Conservation (phyloP, 1,284 basidiomycete species). For the Inonotus obliquus region DNA sequence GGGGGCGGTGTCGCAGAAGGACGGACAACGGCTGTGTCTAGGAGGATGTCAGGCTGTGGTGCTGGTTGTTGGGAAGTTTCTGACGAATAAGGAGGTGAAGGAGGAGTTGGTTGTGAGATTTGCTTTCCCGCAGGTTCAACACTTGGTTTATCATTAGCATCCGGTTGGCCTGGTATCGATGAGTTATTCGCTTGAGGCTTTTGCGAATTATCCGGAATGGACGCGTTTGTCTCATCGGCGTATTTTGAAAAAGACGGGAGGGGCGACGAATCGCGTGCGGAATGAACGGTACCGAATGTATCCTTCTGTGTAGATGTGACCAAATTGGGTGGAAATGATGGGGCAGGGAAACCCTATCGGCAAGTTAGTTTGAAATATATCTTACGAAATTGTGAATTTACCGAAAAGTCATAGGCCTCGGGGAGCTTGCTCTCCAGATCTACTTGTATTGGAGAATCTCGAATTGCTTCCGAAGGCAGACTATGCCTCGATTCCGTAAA, state of each 20-base stretch:
- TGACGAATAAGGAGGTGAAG: slow-evolving; percentile 11
- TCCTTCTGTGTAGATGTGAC: slow-evolving; percentile 34
- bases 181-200: background rate
- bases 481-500: background rate
- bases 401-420: background rate
- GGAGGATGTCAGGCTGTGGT: background rate
- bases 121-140: background rate
- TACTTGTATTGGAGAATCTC: background rate
- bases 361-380: background rate
- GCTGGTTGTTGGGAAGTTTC: background rate
- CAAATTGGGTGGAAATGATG: slow-evolving; percentile 36
- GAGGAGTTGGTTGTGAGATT: slow-evolving; percentile 2
- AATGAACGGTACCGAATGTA: slow-evolving; percentile 16
- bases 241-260: slow-evolving; percentile 32
- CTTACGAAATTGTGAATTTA: background rate
- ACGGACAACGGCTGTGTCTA: background rate
- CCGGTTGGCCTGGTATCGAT: background rate
- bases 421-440: background rate
- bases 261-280: slow-evolving; percentile 24
- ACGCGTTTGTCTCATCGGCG: background rate
- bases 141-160: background rate
- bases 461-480: background rate
- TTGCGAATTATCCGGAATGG: background rate
- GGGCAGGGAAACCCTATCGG: slow-evolving; percentile 27
- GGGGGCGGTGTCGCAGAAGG: background rate